phyloP scores from a whole-genome alignment of 768 basidiomycete species.

The Amanita exitialis region DNA sequence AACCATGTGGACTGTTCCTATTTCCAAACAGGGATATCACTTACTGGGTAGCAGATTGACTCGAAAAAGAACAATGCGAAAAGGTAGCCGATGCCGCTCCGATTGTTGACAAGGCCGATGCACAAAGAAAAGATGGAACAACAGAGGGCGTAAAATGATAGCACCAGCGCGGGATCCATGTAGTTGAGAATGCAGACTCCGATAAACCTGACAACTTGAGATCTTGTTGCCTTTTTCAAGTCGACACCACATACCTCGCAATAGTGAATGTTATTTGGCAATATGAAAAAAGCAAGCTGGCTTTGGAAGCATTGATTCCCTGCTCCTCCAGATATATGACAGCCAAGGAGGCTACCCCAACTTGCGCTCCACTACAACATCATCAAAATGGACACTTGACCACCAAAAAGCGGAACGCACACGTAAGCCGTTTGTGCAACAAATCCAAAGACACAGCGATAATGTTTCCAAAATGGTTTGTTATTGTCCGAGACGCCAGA shows the following conservation, averaged over 20 bases:
- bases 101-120: slow-evolving; percentile 39
- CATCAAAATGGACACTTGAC: neutral
- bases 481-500: slow-evolving; percentile 29
- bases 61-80: slow-evolving; percentile 68
- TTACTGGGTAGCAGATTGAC: slow-evolving; percentile 61
- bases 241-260: slow-evolving; percentile 31
- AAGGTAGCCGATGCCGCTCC: slow-evolving; percentile 47
- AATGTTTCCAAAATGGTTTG: slow-evolving; percentile 60
- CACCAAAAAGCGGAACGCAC: slow-evolving; percentile 22
- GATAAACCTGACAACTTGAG: slow-evolving; percentile 35
- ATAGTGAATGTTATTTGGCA: slow-evolving; percentile 62
- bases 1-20: neutral
- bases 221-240: neutral
- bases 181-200: slow-evolving; percentile 50
- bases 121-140: slow-evolving; percentile 45
- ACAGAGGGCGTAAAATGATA: slow-evolving; percentile 39
- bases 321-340: slow-evolving; percentile 63
- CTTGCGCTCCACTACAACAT: slow-evolving; percentile 42
- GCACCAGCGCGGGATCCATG: slow-evolving; percentile 55
- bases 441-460: slow-evolving; percentile 61
- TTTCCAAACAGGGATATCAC: slow-evolving; percentile 9
- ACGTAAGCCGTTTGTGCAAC: slow-evolving; percentile 63
- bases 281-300: slow-evolving; percentile 60
- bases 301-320: slow-evolving; percentile 38
- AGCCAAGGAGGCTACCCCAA: slow-evolving; percentile 55